Evolutionary conservation across 441 rosid species (phyloP).

Genomic region (Mallotus repandus): DNA sequence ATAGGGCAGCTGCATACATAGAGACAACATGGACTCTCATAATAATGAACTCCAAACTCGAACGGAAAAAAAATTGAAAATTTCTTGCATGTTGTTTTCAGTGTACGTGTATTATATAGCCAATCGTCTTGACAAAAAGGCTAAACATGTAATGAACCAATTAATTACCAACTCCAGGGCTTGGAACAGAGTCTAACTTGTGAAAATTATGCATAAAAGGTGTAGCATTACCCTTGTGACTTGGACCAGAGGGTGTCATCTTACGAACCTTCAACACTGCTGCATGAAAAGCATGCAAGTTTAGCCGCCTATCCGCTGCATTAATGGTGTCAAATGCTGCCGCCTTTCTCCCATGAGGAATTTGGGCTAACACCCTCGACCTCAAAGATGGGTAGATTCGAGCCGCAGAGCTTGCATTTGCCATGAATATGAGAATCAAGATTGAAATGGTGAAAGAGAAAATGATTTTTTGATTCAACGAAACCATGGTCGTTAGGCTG

Average conservation of each 20-base stretch:
- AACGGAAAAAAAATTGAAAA: neutral
- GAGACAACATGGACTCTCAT: neutral
- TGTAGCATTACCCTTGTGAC: conserved; percentile 4
- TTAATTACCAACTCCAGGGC: conserved; percentile 14
- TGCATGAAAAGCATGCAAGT: neutral
- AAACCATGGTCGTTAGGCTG: neutral
- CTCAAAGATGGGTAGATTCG: neutral
- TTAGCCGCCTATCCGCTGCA: neutral
- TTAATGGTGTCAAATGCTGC: neutral
- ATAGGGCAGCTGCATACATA: too few species aligned
- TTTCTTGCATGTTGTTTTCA: too few species aligned
- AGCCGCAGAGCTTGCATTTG: neutral
- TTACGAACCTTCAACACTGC: neutral
- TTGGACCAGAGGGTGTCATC: conserved; percentile 9
- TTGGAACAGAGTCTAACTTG: neutral
- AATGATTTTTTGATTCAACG: neutral
- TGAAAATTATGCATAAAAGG: neutral
- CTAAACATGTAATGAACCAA: neutral
- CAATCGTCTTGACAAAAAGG: neutral
- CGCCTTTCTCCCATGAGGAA: neutral
- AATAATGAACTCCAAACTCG: neutral
- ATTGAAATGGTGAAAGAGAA: neutral
- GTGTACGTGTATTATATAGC: too few species aligned
- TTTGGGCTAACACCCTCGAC: neutral
- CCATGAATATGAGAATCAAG: conserved; percentile 2